phyloP scores from a whole-genome alignment of 768 basidiomycete species.

The Sistotremastrum suecicum region DNA sequence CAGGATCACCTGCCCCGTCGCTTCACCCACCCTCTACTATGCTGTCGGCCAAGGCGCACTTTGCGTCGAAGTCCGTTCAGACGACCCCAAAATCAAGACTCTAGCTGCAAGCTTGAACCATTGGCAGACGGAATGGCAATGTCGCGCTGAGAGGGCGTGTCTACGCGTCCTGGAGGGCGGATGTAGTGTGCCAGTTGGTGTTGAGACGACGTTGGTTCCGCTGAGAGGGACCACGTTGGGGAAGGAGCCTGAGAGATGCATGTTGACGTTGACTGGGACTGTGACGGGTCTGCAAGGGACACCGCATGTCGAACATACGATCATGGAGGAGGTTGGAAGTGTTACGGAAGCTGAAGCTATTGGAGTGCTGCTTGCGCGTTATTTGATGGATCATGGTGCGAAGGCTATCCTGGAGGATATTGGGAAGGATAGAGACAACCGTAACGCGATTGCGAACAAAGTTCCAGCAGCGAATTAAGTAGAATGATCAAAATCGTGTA shows the following conservation, averaged over 20 bases:
- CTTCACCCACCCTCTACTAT: conserved; percentile 62
- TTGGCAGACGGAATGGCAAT: conserved; percentile 61
- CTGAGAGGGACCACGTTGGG: conserved; percentile 22
- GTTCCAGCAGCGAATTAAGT: too few relatives aligned
- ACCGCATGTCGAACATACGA: conserved; percentile 52
- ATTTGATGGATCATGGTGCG: conserved; percentile 58
- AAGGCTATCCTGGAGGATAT: conserved; percentile 74
- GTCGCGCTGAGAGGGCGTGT: conserved; percentile 76
- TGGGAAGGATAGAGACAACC: conserved; percentile 42
- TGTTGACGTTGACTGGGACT: conserved; percentile 57
- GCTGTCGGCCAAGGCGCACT: conserved; percentile 95
- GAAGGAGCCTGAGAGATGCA: conserved; percentile 4
- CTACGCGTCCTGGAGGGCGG: conserved; percentile 89
- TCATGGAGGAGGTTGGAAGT: conserved; percentile 36
- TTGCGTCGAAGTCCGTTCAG: conserved; percentile 66
- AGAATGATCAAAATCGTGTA: too few relatives aligned
- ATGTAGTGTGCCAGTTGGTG: conserved; percentile 93
- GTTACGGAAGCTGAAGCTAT: conserved; percentile 50
- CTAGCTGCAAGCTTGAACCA: conserved; percentile 62
- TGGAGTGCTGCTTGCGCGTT: conserved; percentile 51
- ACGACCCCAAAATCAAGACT: conserved; percentile 44
- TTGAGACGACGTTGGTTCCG: conserved; percentile 27
- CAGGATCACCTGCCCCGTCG: conserved; percentile 63
- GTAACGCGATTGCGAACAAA: conserved; percentile 7
- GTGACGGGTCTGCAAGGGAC: conserved; percentile 74